Evolutionary conservation across 805 yeast genomes (phyloP), one percentile per base, ranked within the genome.

Genomic region (Spathaspora passalidarum): DNA sequence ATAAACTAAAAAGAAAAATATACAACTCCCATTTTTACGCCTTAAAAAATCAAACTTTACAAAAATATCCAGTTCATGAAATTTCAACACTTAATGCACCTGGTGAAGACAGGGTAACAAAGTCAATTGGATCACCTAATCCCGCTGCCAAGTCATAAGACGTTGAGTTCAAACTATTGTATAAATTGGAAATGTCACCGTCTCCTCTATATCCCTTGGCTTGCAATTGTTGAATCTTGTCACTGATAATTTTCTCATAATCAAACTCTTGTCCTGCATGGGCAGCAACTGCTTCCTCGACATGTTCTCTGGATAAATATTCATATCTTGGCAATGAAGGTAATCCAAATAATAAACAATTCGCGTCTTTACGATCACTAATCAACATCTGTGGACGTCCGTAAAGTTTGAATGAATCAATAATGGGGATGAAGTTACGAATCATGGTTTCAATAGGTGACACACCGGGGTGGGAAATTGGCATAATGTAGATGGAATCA

Each of bases 371-470:
- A 62, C 87, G 88, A 62, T 86, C 87, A 17, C 94, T 88, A 55
- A 78, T 82, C 54, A 88, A 75, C 48, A 85, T 81, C 44, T 74
- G 68, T 1, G 95, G 94, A 53, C 94, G 73, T 7, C 95, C 95
- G 56, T 86, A 86, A 40, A 86, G 61, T 56, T 75, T 78, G 65
- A 85, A 86, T 3, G 84, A 72, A 59, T 86, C 88, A 69, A 83
- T 76, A 16, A 85, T 70, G 40, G 89, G 92, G 25, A 86, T 73
- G 49, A 84, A 68, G 56, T 81, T 74, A 49, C 95, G 68, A 38
- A 86, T 78, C 80, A 85, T 81, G 13, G 86, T 86, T 58, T 86
- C 94, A 41, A 80, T 76, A 14, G 83, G 82, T 39, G 78, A 74
- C 22, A 86, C 92, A 35, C 88, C 86, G 3, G 84, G 82, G 62